Conservation (phyloP, 177 flowering plant genomes). For the Vitis hybrid region DNA sequence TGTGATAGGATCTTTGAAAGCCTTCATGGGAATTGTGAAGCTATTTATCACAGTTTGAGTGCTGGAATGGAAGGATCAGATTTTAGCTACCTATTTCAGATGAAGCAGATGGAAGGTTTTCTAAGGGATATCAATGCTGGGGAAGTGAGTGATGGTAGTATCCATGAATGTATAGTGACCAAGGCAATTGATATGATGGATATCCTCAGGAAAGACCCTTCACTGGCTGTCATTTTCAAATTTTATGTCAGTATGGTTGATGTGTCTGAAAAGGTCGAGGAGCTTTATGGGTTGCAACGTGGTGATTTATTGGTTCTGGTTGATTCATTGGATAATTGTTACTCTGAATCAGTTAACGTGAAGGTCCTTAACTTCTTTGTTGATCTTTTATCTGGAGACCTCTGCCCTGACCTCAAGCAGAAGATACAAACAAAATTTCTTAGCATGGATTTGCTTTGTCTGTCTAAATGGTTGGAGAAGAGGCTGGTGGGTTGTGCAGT, state of each 20-base stretch:
- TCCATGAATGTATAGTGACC: conserved; percentile 51
- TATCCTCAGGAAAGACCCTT: conserved; percentile 60
- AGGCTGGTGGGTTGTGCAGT: conserved; percentile 60
- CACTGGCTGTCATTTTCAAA: conserved; percentile 42
- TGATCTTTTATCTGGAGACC: conserved; percentile 68
- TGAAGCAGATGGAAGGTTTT: conserved; percentile 71
- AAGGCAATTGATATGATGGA: conserved; percentile 57
- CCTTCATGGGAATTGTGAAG: conserved; percentile 65
- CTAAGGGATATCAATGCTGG: conserved; percentile 39
- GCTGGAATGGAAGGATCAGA: conserved; percentile 38
- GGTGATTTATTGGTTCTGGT: conserved; percentile 74
- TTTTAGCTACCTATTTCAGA: conserved; percentile 39
- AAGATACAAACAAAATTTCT: conserved; percentile 64
- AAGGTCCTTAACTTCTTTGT: conserved; percentile 75
- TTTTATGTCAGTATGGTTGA: conserved; percentile 60
- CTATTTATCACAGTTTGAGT: conserved; percentile 45
- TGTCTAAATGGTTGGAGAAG: conserved; percentile 83
- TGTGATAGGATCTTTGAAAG: conserved; percentile 63
- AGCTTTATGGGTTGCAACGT: conserved; percentile 46
- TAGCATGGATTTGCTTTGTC: conserved; percentile 45
- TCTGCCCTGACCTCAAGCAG: conserved; percentile 48
- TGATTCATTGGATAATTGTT: conserved; percentile 65
- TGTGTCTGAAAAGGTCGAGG: conserved; percentile 34
- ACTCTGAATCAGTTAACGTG: conserved; percentile 65
- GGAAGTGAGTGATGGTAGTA: conserved; percentile 34